Base-by-base conservation (phyloP, 2,329 filamentous ascomycete genomes). In the Aspergillus arachidicola region DNA sequence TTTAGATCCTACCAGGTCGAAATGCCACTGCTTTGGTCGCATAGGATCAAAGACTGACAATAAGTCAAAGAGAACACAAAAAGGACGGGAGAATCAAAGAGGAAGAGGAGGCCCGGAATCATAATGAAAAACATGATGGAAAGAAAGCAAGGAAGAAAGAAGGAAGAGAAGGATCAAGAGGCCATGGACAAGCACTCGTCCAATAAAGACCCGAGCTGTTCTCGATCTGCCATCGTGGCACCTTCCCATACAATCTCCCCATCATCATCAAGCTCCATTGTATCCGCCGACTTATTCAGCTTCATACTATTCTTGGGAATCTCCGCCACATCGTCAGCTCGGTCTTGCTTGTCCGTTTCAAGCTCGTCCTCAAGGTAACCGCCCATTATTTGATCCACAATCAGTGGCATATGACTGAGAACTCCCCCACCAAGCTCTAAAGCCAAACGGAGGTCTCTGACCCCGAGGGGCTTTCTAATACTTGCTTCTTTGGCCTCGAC, bases 401-500 rank as follows among this genome's bases (percentile, higher is more conserved):
- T 82, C 28, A 92, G 83, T 0, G 92, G 92, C 79, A 95, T 94
- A 64, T 92, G 88, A 11, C 89, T 88, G 66, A 96, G 84, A 63
- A 91, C 89, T 30, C 86, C 87, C 59, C 95, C 91, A 14, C 90
- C 89, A 67, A 97, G 85, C 63, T 91, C 87, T 19, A 96, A 77
- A 0, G 92, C 88, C 3, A 97, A 81, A 43, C 91, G 86, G 55
- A 97, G 78, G 75, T 97, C 94, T 21, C 89, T 87, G 80, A 94
- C 90, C 16, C 89, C 89, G 1, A 97, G 79, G 0, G 91, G 87
- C 6, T 88, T 86, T 45, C 93, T 84, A 69, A 90, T 87, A 60
- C 87, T 87, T 19, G 91, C 89, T 59, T 90, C 89, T 73, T 91
- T 93, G 3, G 91, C 87, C 77, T 97, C 93, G 41, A 93, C 81